Percentiles rank a stretch among this genome's conserved stretches.
phyloP scores from a whole-genome alignment of 2,329 filamentous ascomycete genomes.

The Kalmusia sp. region DNA sequence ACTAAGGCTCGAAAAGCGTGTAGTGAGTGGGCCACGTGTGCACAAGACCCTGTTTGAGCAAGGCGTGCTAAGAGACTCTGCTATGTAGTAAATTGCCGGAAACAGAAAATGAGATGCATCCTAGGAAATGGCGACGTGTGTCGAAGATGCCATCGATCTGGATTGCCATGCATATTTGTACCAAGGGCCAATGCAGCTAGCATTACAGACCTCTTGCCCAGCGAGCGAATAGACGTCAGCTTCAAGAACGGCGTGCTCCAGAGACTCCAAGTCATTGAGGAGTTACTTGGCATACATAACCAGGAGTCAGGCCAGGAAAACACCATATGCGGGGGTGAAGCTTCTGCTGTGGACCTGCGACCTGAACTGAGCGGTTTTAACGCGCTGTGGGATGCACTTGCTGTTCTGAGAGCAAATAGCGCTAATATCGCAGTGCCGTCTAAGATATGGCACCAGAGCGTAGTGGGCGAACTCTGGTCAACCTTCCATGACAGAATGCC shows the following conservation, averaged over 20 bases:
- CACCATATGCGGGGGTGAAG: neutral
- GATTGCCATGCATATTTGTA: constrained; percentile 4
- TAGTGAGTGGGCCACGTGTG: neutral
- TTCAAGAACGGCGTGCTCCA: constrained; percentile 6
- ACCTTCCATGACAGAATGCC: constrained; percentile 7
- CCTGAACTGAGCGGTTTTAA: neutral
- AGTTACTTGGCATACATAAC: neutral
- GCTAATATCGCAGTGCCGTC: neutral
- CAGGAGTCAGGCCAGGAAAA: neutral
- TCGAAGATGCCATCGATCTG: constrained; percentile 5
- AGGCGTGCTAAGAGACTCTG: neutral
- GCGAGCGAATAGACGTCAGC: neutral
- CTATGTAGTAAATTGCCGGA: constrained; percentile 2
- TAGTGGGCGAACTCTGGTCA: neutral
- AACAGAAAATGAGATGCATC: constrained; percentile 7
- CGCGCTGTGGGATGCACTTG: constrained; percentile 3
- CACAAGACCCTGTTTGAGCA: neutral
- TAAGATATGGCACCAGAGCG: neutral
- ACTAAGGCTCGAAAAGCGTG: constrained; percentile 6
- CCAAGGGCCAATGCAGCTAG: constrained; percentile 8
- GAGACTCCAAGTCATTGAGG: constrained; percentile 2
- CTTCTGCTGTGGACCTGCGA: neutral
- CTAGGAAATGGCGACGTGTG: neutral
- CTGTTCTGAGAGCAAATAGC: neutral
- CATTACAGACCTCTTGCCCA: neutral